Percentiles rank a stretch among this genome's conserved stretches.
Conservation (phyloP, 2,329 filamentous ascomycete species). For the Ophiocordyceps sinensis region DNA sequence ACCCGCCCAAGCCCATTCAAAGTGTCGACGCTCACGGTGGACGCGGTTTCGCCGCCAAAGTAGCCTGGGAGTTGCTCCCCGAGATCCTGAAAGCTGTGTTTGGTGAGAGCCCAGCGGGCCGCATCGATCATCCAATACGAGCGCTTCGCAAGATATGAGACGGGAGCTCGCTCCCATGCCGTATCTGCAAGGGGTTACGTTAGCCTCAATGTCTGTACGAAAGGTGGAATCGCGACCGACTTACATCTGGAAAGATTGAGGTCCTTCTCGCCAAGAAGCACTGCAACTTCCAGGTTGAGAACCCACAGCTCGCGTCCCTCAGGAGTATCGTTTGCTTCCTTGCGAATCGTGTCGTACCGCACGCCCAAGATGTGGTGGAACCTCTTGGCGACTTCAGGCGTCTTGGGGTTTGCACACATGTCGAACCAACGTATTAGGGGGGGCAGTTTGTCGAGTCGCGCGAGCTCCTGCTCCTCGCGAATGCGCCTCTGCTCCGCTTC, state of each 20-base stretch:
- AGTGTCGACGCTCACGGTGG: slow-evolving; percentile 25
- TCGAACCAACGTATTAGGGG: slow-evolving; percentile 48
- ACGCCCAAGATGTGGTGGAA: slow-evolving; percentile 45
- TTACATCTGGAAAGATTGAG: slow-evolving; percentile 43
- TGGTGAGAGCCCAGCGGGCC: slow-evolving; percentile 39
- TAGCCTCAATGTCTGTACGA: slow-evolving; percentile 2
- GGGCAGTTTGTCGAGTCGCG: slow-evolving; percentile 41
- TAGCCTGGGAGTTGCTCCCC: slow-evolving; percentile 37
- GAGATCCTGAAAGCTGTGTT: slow-evolving; percentile 34
- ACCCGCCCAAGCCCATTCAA: slow-evolving; percentile 30
- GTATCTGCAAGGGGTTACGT: slow-evolving; percentile 27
- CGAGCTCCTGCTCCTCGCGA: slow-evolving; percentile 39
- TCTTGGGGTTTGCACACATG: slow-evolving; percentile 34
- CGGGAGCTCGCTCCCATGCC: slow-evolving; percentile 41
- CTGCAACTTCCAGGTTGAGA: slow-evolving; percentile 47
- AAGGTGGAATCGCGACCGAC: slow-evolving; percentile 7
- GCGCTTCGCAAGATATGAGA: slow-evolving; percentile 38
- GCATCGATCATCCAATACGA: slow-evolving; percentile 46
- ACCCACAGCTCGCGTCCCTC: slow-evolving; percentile 53
- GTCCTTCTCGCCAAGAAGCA: slow-evolving; percentile 52
- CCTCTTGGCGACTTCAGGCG: slow-evolving; percentile 32
- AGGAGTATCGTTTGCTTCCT: slow-evolving; percentile 33
- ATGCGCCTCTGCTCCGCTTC: slow-evolving; percentile 37
- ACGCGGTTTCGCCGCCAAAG: slow-evolving; percentile 32
- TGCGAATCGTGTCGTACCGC: slow-evolving; percentile 48